Base-by-base conservation (phyloP, 2,329 filamentous ascomycete species). In the Phialophora verrucosa region DNA sequence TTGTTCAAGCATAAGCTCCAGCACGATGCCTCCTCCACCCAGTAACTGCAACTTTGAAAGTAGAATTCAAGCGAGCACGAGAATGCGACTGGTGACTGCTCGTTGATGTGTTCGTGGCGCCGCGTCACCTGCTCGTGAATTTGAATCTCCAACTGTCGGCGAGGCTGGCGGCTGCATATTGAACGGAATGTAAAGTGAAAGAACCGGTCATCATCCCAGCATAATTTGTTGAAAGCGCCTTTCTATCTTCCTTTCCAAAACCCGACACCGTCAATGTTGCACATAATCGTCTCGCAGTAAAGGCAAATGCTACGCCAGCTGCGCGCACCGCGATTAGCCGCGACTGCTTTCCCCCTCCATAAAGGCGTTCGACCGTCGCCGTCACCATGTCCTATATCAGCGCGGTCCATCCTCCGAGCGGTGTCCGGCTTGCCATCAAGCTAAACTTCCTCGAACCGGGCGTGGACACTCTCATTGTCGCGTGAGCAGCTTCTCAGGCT, bases 351-450 rank as follows among this genome's bases (percentile, higher is more conserved):
- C 60, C 60, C 60, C 60, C 60, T 62, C 60, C 25, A 62, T 49
- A 5, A 56, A 12, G 7, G 12, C 25, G 14, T 29, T 23, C 50
- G 47, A 27, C 17, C 17, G 29, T n/a, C 27, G 51, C 12, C 31
- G 6, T 25, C 50, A 75, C 47, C 66, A 99, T 99, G 95, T 91
- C 95, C 60, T 99, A 98, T 78, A 83, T 99, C 74, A 93, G 92
- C 68, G 93, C 95, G 47, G 95, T 99, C 64, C 95, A 99, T 78
- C 87, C 89, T 73, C 91, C 95, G 27, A 97, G 92, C 77, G 96
- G 92, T 81, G 89, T 97, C 70, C 89, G 93, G 63, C 91, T 97
- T 85, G 94, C 93, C 14, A 78, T 98, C 71, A 91, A 90, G 75
- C 85, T 94, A 67, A 88, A 88, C 73, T 89, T 98, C 73, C 82